A percentile compares a stretch with the other conserved stretches of the same genome.
These are phyloP conservation scores for Rhododendron molle DNA, from an alignment of 148 eudicot species.

Conservation along the genomic window DNA sequence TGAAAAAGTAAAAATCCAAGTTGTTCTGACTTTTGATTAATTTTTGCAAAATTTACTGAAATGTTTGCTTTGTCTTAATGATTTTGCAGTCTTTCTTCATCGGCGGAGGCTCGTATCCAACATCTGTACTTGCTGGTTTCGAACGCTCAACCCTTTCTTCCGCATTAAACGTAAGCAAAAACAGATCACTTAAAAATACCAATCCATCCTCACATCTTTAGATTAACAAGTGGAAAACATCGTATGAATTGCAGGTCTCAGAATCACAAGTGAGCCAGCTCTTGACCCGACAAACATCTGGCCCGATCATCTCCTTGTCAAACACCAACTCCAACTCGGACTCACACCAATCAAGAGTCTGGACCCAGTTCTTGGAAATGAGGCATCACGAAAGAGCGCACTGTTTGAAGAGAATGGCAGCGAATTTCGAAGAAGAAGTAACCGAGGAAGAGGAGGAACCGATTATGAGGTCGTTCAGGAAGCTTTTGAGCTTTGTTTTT, in stretches of 20 bases:
- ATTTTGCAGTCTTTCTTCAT: constrained; percentile 72
- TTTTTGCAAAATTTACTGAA: not conserved
- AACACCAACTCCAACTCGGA: constrained; percentile 11
- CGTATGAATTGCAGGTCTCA: constrained; percentile 44
- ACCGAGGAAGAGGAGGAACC: too few relatives aligned
- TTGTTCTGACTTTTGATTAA: too few relatives aligned
- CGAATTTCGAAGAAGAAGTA: too few relatives aligned
- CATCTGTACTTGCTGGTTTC: constrained; percentile 71
- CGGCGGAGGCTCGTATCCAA: constrained; percentile 73
- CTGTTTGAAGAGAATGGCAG: constrained; percentile 36
- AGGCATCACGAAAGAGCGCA: constrained; percentile 33
- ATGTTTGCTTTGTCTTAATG: constrained; percentile 15
- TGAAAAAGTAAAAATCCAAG: too few relatives aligned
- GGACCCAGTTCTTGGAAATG: constrained; percentile 41
- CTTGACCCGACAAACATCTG: constrained; percentile 40
- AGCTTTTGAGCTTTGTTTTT: not conserved
- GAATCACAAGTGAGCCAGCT: constrained; percentile 38
- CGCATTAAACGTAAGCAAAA: constrained; percentile 63
- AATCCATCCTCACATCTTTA: not conserved
- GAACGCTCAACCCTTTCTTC: constrained; percentile 55
- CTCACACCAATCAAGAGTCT: constrained; percentile 30
- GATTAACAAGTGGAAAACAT: not conserved
- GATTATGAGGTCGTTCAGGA: too few relatives aligned
- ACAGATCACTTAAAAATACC: too few relatives aligned
- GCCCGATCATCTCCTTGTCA: constrained; percentile 54